Base-by-base conservation (phyloP, 2,329 filamentous ascomycete species). In the Fusarium sp. region DNA sequence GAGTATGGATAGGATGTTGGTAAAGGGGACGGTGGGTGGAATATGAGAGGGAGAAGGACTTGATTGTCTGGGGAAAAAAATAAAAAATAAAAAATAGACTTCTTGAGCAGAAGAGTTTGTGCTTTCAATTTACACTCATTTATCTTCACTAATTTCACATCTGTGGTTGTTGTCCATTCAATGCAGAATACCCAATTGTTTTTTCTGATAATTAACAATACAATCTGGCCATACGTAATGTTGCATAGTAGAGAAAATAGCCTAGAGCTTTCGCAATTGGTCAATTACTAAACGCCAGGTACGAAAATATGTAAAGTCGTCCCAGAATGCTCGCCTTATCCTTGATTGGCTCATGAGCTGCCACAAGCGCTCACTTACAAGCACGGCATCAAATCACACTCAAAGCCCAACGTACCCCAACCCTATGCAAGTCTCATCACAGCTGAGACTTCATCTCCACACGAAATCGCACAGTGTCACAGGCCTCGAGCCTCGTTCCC, bases 351-450 rank as follows among this genome's bases (percentile, higher is more conserved):
- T 15, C 41, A 58, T 32, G 41, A 35, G 17, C 30, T 69, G 46
- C 58, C 58, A 55, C 44, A 70, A 52, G n/a, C 55, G 50, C 44
- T 54, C 48, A 55, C 30, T 38, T 41, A 56, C 35, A 55, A 35
- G n/a, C 49, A 38, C 27, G 53, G 61, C 58, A 45, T 33, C 20
- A 38, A 68, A 67, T 56, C 64, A 64, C 40, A 32, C 20, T 49
- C 41, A 62, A 37, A 45, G 38, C 38, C 30, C 38, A 45, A 32
- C 46, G 32, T 42, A 54, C 40, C 37, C 52, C 50, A 45, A 54
- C 33, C 50, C 41, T 12, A 70, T 72, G 57, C 68, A 73, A 55
- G 42, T 23, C 58, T 46, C 44, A 65, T 73, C 71, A 68, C 57
- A 58, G 48, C 56, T 44, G 23, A 44, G 15, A 15, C 45, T 26